phyloP scores from a whole-genome alignment of 2,329 filamentous ascomycete species.

The Dryadomyces quercus-mongolicae region DNA sequence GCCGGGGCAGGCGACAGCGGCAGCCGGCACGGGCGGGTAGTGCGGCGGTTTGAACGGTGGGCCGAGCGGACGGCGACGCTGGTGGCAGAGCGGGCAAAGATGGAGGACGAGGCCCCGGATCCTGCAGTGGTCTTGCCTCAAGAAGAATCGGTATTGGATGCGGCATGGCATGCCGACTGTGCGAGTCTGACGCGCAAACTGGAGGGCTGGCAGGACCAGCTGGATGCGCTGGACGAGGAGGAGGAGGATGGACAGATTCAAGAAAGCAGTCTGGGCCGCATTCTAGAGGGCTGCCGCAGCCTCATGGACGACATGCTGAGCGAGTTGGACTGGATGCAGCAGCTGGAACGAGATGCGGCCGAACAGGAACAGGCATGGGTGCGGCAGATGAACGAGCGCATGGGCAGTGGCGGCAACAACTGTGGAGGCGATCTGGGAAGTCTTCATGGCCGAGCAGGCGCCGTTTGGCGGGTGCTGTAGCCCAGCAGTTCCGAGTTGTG shows the following conservation, averaged over 20 bases:
- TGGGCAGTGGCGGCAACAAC: neutral
- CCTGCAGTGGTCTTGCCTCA: neutral
- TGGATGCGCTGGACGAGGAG: neutral
- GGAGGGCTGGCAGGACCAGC: slow-evolving; percentile 21
- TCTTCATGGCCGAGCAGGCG: slow-evolving; percentile 21
- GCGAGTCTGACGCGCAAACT: slow-evolving; percentile 38
- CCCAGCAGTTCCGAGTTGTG: too few relatives aligned
- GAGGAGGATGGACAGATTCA: neutral
- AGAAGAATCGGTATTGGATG: slow-evolving; percentile 26
- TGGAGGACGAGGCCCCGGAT: slow-evolving; percentile 6
- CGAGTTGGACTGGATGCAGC: slow-evolving; percentile 51
- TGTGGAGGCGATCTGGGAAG: too few relatives aligned
- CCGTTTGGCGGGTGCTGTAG: slow-evolving; percentile 32
- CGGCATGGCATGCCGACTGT: slow-evolving; percentile 47
- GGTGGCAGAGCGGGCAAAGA: slow-evolving; percentile 25
- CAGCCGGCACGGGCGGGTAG: slow-evolving; percentile 37
- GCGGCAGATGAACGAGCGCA: slow-evolving; percentile 35
- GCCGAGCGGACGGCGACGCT: slow-evolving; percentile 33
- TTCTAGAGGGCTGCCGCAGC: slow-evolving; percentile 33
- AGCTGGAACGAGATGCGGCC: slow-evolving; percentile 46
- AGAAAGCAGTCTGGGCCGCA: slow-evolving; percentile 26
- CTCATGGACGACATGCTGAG: slow-evolving; percentile 47
- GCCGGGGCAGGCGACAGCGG: slow-evolving; percentile 21
- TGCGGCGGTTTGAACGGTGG: slow-evolving; percentile 50
- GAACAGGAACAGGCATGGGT: slow-evolving; percentile 48